A percentile compares a stretch with the other conserved stretches of the same genome.
Conservation (phyloP, 116 monocot species). For the Thalassia testudinum region DNA sequence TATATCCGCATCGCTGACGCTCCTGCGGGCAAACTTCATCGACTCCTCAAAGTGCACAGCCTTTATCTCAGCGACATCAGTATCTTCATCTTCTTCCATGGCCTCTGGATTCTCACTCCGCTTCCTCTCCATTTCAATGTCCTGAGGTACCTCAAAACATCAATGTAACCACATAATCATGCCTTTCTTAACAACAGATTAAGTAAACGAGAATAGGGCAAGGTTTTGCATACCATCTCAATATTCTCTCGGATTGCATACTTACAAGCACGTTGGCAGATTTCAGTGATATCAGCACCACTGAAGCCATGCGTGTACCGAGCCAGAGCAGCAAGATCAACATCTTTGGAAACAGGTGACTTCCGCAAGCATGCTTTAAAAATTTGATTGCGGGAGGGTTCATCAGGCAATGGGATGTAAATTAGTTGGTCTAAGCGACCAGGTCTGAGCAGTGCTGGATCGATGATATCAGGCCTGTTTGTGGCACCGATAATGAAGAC, state of each 20-base stretch:
- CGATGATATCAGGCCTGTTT: slow-evolving; percentile 62
- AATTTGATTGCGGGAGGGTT: slow-evolving; percentile 43
- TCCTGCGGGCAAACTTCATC: slow-evolving; percentile 64
- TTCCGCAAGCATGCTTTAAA: slow-evolving; percentile 60
- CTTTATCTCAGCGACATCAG: slow-evolving; percentile 54
- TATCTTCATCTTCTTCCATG: slow-evolving; percentile 57
- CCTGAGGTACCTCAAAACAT: slow-evolving; percentile 9
- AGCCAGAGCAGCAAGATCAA: slow-evolving; percentile 48
- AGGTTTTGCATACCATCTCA: slow-evolving; percentile 26
- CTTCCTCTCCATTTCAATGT: slow-evolving; percentile 54
- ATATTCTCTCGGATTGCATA: slow-evolving; percentile 70
- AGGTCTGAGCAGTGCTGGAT: slow-evolving; percentile 59
- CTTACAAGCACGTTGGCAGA: slow-evolving; percentile 66
- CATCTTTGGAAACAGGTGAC: slow-evolving; percentile 57
- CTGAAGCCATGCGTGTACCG: slow-evolving; percentile 65
- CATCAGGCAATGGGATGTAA: slow-evolving; percentile 62
- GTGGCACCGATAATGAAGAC: slow-evolving; percentile 69
- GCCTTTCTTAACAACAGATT: not conserved
- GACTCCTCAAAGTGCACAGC: slow-evolving; percentile 63
- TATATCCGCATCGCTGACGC: slow-evolving; percentile 65
- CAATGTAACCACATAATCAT: not conserved
- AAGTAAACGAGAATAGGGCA: not conserved
- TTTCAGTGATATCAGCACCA: slow-evolving; percentile 66
- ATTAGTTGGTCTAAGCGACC: slow-evolving; percentile 68
- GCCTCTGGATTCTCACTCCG: slow-evolving; percentile 51